These are phyloP conservation scores for Millerozyma miso DNA, from an alignment of 805 yeast species.

Conservation along the genomic window DNA sequence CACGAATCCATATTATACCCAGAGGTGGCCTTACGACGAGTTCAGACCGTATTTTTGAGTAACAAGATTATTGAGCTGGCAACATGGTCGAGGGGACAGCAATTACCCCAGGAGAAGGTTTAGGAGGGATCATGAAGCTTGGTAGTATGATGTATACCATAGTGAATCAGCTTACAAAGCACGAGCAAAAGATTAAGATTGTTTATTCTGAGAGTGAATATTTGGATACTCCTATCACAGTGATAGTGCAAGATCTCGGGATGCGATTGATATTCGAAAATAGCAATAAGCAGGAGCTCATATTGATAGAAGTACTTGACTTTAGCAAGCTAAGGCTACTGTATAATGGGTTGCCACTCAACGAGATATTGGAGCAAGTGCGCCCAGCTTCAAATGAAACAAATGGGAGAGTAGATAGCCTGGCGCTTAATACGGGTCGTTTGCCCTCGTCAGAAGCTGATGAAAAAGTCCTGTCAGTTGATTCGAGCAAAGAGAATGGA, in stretches of 20 bases:
- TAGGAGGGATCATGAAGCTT: slow-evolving; percentile 24
- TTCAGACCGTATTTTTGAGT: too few relatives aligned
- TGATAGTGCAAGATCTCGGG: slow-evolving; percentile 22
- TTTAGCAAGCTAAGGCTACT: slow-evolving; percentile 18
- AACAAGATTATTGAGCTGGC: too few relatives aligned
- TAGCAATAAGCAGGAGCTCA: slow-evolving; percentile 20
- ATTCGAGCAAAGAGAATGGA: not conserved
- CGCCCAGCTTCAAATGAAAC: not conserved
- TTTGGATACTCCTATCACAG: slow-evolving; percentile 29
- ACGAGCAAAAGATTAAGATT: slow-evolving; percentile 25
- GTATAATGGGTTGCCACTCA: slow-evolving; percentile 31
- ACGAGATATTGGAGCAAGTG: slow-evolving; percentile 17
- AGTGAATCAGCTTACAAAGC: slow-evolving; percentile 19
- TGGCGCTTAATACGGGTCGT: not conserved
- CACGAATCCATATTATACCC: too few relatives aligned
- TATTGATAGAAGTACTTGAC: slow-evolving; percentile 25
- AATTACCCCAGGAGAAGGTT: slow-evolving; percentile 34
- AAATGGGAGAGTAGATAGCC: not conserved
- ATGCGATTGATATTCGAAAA: slow-evolving; percentile 26
- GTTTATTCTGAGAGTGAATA: slow-evolving; percentile 26
- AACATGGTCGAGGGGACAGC: slow-evolving; percentile 12
- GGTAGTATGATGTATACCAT: slow-evolving; percentile 27
- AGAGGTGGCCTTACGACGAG: too few relatives aligned
- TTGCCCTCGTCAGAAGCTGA: not conserved
- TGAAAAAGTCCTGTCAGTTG: not conserved